Conservation (phyloP, 345 rosid species). For the Brassica cretica region DNA sequence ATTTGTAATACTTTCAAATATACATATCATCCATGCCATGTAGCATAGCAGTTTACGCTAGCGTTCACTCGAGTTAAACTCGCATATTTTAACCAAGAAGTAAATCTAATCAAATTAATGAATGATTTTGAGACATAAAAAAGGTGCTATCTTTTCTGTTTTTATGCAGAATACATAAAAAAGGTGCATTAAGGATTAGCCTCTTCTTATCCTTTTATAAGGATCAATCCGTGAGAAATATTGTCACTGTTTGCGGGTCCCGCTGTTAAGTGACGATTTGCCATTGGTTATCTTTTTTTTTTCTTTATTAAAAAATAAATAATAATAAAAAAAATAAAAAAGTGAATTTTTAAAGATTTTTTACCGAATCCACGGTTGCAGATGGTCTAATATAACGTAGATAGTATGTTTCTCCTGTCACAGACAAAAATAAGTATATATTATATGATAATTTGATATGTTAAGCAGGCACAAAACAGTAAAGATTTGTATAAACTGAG, state of each 20-base stretch:
- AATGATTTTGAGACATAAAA: neutral
- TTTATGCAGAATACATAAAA: neutral
- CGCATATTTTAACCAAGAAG: neutral
- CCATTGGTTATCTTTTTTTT: too few species aligned
- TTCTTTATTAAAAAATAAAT: too few species aligned
- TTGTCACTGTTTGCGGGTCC: too few species aligned
- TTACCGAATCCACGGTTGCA: too few species aligned
- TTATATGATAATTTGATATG: neutral
- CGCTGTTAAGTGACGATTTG: too few species aligned
- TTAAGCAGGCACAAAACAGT: neutral
- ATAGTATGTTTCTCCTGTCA: neutral
- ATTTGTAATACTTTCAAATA: neutral
- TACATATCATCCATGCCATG: neutral
- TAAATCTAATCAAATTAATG: neutral
- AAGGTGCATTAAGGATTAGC: too few species aligned
- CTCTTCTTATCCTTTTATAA: too few species aligned
- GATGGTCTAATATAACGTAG: neutral
- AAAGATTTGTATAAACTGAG: neutral
- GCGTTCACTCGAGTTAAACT: neutral
- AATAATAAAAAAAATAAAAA: too few species aligned
- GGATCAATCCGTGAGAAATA: too few species aligned
- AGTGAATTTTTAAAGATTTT: too few species aligned
- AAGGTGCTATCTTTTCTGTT: neutral
- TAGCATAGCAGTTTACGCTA: neutral
- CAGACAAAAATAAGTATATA: neutral